These are phyloP conservation scores for Zarea fungicola DNA, from an alignment of 2,329 filamentous ascomycete genomes.

Conservation along the genomic window DNA sequence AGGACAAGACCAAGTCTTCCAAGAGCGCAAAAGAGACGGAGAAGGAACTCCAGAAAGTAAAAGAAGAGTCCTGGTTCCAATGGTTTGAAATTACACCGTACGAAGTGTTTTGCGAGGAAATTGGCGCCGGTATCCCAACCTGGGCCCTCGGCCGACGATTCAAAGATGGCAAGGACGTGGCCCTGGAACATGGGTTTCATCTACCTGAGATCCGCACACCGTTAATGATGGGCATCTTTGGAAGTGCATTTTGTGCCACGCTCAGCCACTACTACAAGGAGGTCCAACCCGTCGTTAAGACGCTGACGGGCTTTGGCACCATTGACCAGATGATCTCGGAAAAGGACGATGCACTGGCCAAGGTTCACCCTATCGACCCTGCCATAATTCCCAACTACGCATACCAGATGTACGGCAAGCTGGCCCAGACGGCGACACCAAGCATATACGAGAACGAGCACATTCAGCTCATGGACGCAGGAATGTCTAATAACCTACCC, in stretches of 20 bases:
- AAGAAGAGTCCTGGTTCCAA: slow-evolving; percentile 83
- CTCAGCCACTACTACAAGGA: slow-evolving; percentile 95
- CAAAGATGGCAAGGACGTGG: slow-evolving; percentile 52
- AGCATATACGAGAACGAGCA: slow-evolving; percentile 67
- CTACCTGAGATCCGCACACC: slow-evolving; percentile 82
- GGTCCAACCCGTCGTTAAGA: slow-evolving; percentile 73
- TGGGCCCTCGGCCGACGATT: slow-evolving; percentile 89
- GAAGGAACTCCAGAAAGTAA: slow-evolving; percentile 46
- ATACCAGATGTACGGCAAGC: slow-evolving; percentile 68
- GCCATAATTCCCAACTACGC: slow-evolving; percentile 87
- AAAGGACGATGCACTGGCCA: slow-evolving; percentile 76
- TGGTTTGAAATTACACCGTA: slow-evolving; percentile 97
- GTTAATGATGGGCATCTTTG: slow-evolving; percentile 88
- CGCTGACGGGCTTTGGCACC: slow-evolving; percentile 66
- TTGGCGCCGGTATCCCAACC: slow-evolving; percentile 85
- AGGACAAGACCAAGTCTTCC: slow-evolving; percentile 22
- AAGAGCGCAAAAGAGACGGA: slow-evolving; percentile 35
- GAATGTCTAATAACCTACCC: slow-evolving; percentile 97
- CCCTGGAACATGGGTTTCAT: slow-evolving; percentile 58
- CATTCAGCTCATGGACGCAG: slow-evolving; percentile 87
- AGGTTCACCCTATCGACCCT: slow-evolving; percentile 91
- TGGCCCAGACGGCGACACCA: slow-evolving; percentile 73
- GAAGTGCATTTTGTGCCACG: slow-evolving; percentile 92
- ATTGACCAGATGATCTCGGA: slow-evolving; percentile 80
- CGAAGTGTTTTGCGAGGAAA: slow-evolving; percentile 92